phyloP scores from a whole-genome alignment of 1,284 basidiomycete species.

The Porogramme epimiltina region DNA sequence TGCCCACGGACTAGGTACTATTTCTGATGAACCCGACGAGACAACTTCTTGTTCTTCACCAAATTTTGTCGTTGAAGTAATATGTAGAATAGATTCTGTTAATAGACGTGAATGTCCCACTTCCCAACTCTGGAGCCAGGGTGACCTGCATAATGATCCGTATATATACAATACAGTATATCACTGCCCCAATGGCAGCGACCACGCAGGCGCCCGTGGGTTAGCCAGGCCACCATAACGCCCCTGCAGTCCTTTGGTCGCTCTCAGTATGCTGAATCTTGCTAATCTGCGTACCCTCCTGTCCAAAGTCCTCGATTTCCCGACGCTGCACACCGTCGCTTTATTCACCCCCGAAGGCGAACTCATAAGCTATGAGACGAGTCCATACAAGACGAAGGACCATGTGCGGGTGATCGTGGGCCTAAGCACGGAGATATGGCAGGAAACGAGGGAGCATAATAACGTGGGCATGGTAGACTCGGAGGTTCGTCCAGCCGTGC shows the following conservation, averaged over 20 bases:
- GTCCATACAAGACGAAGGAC: constrained; percentile 60
- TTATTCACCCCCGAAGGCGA: constrained; percentile 65
- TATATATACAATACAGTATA: too few species aligned
- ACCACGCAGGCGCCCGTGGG: too few species aligned
- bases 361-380: constrained; percentile 58
- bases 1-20: too few species aligned
- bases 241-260: not conserved
- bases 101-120: too few species aligned
- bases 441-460: constrained; percentile 60
- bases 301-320: constrained; percentile 52
- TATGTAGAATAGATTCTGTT: too few species aligned
- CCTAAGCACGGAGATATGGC: constrained; percentile 72
- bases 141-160: too few species aligned
- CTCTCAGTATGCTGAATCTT: constrained; percentile 56
- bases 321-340: constrained; percentile 59
- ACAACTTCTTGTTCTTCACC: too few species aligned
- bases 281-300: constrained; percentile 62
- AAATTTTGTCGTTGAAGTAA: too few species aligned
- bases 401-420: constrained; percentile 72
- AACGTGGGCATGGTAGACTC: constrained; percentile 68
- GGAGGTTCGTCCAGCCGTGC: constrained; percentile 49
- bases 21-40: too few species aligned
- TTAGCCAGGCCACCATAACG: not conserved
- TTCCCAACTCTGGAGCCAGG: too few species aligned
- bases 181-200: too few species aligned